Percentiles rank a stretch among this genome's conserved stretches.
Evolutionary conservation across 306 rosid genomes (phyloP).

Genomic region (Prinsepia uniflora): DNA sequence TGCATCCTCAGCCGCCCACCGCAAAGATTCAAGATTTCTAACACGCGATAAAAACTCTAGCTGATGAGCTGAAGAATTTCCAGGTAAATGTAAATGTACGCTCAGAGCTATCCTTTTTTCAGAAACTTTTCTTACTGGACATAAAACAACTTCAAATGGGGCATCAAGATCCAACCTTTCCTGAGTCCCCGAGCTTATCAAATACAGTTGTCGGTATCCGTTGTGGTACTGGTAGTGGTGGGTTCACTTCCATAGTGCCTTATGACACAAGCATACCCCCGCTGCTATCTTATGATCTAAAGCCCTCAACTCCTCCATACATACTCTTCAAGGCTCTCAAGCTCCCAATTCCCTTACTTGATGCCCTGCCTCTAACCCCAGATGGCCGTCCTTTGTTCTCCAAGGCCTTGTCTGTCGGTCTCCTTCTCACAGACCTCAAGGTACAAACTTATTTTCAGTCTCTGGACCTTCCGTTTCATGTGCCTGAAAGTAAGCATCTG

Average conservation of each 20-base stretch:
- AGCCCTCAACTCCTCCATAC: neutral
- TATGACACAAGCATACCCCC: too few species aligned
- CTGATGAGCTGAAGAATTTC: neutral
- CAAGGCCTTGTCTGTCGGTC: constrained; percentile 62
- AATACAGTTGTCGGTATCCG: too few species aligned
- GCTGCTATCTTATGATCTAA: too few species aligned
- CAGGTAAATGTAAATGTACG: neutral
- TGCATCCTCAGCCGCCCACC: too few species aligned
- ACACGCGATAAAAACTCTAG: neutral
- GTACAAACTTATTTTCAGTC: constrained; percentile 13
- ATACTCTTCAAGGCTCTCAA: constrained; percentile 74
- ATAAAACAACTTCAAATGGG: neutral
- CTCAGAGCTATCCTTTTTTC: too few species aligned
- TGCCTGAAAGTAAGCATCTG: constrained; percentile 41
- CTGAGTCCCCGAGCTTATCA: too few species aligned
- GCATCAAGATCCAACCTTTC: too few species aligned
- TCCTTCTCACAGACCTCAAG: constrained; percentile 84
- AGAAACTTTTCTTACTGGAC: neutral
- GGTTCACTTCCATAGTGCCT: too few species aligned
- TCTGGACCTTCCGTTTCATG: neutral
- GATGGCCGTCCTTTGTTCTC: constrained; percentile 77
- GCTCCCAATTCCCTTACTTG: constrained; percentile 69
- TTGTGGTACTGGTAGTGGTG: too few species aligned
- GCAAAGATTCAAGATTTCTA: too few species aligned
- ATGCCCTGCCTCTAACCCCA: constrained; percentile 46